Evolutionary conservation across 805 yeast genomes (phyloP).

Genomic region (Pichia nanzhaoensis): DNA sequence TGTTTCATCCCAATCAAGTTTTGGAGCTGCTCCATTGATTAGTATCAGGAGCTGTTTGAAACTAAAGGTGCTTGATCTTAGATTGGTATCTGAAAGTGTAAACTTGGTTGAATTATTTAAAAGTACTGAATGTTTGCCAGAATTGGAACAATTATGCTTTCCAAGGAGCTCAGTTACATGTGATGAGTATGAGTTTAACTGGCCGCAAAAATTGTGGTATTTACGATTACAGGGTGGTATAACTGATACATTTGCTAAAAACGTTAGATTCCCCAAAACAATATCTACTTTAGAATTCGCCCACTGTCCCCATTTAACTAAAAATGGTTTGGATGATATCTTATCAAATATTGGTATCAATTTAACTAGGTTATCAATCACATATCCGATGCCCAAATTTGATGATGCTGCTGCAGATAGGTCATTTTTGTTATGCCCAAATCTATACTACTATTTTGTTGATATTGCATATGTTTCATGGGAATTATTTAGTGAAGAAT

Average conservation of each 20-base stretch:
- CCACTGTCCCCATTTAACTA: constrained; percentile 76
- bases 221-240: constrained; percentile 86
- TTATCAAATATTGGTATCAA: constrained; percentile 60
- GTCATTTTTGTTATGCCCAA: constrained; percentile 71
- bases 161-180: constrained; percentile 84
- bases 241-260: constrained; percentile 67
- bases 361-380: constrained; percentile 55
- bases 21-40: constrained; percentile 86
- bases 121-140: constrained; percentile 56
- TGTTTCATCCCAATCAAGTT: constrained; percentile 90
- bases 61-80: constrained; percentile 62
- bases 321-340: constrained; percentile 56
- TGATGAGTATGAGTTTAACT: constrained; percentile 47
- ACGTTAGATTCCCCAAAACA: constrained; percentile 65
- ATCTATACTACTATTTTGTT: constrained; percentile 52
- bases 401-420: constrained; percentile 64
- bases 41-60: constrained; percentile 65
- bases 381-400: constrained; percentile 85
- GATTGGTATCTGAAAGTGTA: constrained; percentile 86
- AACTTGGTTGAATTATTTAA: constrained; percentile 73
- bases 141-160: constrained; percentile 70
- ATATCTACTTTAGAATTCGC: constrained; percentile 71
- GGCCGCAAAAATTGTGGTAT: constrained; percentile 77
- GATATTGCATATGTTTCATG: constrained; percentile 73
- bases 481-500: constrained; percentile 43